Conservation (phyloP, 169 alveolate species). For the Toxoplasma gondii region DNA sequence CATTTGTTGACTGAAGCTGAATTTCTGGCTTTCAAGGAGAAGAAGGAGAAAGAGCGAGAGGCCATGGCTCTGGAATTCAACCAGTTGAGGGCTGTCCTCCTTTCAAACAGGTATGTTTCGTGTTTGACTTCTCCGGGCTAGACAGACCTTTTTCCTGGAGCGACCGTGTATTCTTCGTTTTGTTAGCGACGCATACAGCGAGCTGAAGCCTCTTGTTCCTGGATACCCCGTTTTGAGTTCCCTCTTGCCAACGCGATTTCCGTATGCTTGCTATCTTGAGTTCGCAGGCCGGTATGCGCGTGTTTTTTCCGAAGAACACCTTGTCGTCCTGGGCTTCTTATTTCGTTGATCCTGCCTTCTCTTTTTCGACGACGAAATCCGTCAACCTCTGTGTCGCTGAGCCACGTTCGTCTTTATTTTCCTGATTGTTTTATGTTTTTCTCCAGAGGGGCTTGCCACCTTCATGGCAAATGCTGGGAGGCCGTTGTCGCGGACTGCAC, state of each 20-base stretch:
- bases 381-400: too few species aligned
- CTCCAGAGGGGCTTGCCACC: constrained; percentile 86
- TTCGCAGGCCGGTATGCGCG: not conserved
- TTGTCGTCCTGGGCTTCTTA: not conserved
- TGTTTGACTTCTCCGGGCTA: not conserved
- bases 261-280: too few species aligned
- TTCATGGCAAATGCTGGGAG: constrained; percentile 77
- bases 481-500: constrained; percentile 80
- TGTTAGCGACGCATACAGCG: not conserved
- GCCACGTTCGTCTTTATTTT: not conserved
- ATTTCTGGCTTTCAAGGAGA: not conserved
- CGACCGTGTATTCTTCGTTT: not conserved
- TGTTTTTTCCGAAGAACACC: not conserved
- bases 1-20: not conserved
- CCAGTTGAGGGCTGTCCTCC: constrained; percentile 20
- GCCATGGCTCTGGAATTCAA: constrained; percentile 67
- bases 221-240: too few species aligned
- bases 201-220: too few species aligned
- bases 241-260: too few species aligned
- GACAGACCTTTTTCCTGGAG: not conserved
- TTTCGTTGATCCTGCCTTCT: too few species aligned
- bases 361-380: too few species aligned
- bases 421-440: not conserved
- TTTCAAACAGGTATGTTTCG: constrained; percentile 15
- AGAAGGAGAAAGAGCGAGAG: constrained; percentile 62